Evolutionary conservation across 768 basidiomycete genomes (phyloP).

Genomic region (Calocybe cyanea): DNA sequence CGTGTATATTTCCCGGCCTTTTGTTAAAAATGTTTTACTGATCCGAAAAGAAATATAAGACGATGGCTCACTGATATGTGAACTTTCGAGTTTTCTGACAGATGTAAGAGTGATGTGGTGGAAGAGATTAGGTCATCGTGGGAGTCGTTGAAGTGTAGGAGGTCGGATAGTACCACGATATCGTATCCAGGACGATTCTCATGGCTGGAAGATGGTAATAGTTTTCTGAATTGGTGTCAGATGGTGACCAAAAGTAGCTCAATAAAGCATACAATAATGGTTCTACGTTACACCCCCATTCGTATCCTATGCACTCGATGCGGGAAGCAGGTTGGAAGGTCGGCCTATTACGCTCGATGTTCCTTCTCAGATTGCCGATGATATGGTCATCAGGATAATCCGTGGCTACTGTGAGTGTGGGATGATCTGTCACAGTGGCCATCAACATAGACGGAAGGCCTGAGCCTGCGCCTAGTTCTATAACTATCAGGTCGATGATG

Average conservation of each 20-base stretch:
- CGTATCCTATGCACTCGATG: slow-evolving; percentile 49
- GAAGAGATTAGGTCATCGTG: slow-evolving; percentile 56
- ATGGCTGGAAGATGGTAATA: slow-evolving; percentile 12
- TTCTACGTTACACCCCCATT: slow-evolving; percentile 56
- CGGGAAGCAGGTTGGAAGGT: slow-evolving; percentile 34
- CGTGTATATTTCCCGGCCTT: slow-evolving; percentile 63
- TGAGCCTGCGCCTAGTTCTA: slow-evolving; percentile 72
- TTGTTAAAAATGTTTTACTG: slow-evolving; percentile 13
- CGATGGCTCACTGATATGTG: slow-evolving; percentile 49
- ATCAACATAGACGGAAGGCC: slow-evolving; percentile 64
- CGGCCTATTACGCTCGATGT: slow-evolving; percentile 46
- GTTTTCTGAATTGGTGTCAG: slow-evolving; percentile 9
- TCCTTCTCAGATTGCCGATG: slow-evolving; percentile 49
- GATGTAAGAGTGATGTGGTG: slow-evolving; percentile 43
- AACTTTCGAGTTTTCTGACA: slow-evolving; percentile 33
- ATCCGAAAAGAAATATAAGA: neutral
- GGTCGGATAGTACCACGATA: slow-evolving; percentile 63
- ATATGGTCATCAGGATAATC: slow-evolving; percentile 69
- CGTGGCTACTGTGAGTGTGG: slow-evolving; percentile 54
- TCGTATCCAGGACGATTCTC: slow-evolving; percentile 40
- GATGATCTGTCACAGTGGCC: slow-evolving; percentile 39
- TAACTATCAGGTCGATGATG: slow-evolving; percentile 33
- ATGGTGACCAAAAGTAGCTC: neutral
- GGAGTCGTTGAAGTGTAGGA: slow-evolving; percentile 64
- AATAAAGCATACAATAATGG: slow-evolving; percentile 42